Evolutionary conservation across 257 asterid species (phyloP).

Genomic region (Solanum boliviense): DNA sequence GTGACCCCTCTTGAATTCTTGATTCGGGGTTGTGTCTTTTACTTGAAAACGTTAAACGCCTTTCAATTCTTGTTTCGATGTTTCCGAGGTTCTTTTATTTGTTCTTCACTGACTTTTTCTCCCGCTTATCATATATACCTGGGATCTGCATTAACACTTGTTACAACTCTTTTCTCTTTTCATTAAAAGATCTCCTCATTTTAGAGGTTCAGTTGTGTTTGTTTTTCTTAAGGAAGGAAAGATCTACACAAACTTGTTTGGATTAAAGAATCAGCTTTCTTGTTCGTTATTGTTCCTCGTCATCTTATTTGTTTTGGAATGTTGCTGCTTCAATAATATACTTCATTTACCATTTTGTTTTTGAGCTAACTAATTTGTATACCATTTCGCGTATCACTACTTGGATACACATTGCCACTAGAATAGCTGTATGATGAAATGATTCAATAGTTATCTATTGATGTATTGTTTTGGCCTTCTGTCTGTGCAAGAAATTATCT

Average conservation of each 20-base stretch:
- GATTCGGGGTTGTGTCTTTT: slow-evolving; percentile 7
- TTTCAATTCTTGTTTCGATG: slow-evolving; percentile 12
- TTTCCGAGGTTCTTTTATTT: slow-evolving; percentile 30
- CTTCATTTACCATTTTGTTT: neutral
- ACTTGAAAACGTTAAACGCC: neutral
- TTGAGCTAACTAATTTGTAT: neutral
- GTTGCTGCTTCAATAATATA: neutral
- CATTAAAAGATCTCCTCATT: neutral
- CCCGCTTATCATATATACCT: neutral
- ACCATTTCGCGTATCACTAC: neutral
- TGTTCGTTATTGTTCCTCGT: neutral
- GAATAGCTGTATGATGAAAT: neutral
- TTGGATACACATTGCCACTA: neutral
- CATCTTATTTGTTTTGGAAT: neutral
- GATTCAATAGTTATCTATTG: neutral
- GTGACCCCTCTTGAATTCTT: neutral
- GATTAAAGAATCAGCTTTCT: neutral
- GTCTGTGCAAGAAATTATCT: neutral
- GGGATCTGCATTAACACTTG: neutral
- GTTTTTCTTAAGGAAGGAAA: neutral
- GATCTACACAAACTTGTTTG: neutral
- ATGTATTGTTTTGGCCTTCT: neutral
- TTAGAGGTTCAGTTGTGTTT: neutral
- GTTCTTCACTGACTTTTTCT: slow-evolving; percentile 4
- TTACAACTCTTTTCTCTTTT: neutral